Base-by-base conservation (phyloP, 2,329 filamentous ascomycete species). In the Grosmannia penicillata region DNA sequence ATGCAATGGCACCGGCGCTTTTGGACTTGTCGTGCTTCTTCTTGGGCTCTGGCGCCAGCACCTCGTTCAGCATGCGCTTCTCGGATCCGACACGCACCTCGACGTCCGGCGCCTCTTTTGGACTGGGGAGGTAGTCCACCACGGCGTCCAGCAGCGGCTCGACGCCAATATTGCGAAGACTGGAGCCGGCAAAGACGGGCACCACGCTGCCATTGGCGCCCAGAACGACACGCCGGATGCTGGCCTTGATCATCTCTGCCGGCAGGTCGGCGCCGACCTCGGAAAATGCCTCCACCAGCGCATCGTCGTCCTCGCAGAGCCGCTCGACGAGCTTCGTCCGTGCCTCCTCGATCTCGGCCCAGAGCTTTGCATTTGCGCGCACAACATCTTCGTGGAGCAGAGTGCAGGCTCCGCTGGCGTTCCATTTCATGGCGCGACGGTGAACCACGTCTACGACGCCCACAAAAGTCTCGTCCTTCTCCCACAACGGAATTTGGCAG, bases 401-500 rank as follows among this genome's bases (percentile, higher is more conserved):
- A 18, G 47, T 43, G 10, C 52, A 54, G 32, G 53, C 51, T 35
- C 54, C 55, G 10, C 72, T 65, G 23, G 53, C 52, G n/a, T 52
- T 50, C 78, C 89, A 96, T 42, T 75, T 67, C 43, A 94, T 70
- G 4, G 78, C 85, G 32, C 78, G 70, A 11, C 85, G 65, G 43
- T 80, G 73, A 38, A 96, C 68, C 28, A 82, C 75, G 61, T 98
- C 89, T 28, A 85, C 83, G 21, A 96, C 73, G 21, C 91, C 91
- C 19, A 78, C 72, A 48, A 96, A 81, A 6, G 17, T 28, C n/a
- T 72, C 69, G 8, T 85, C 82, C 42, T 80, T 78, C 6, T 82
- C 74, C 74, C 87, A 96, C 85, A 87, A 94, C 0, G 91, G 91
- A 45, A 96, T 87, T 51, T 94, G 87, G 51, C 89, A 95, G 8